Percentiles rank a stretch among this genome's conserved stretches.
Conservation (phyloP, 306 rosid genomes). For the Arachis hypogaea region DNA sequence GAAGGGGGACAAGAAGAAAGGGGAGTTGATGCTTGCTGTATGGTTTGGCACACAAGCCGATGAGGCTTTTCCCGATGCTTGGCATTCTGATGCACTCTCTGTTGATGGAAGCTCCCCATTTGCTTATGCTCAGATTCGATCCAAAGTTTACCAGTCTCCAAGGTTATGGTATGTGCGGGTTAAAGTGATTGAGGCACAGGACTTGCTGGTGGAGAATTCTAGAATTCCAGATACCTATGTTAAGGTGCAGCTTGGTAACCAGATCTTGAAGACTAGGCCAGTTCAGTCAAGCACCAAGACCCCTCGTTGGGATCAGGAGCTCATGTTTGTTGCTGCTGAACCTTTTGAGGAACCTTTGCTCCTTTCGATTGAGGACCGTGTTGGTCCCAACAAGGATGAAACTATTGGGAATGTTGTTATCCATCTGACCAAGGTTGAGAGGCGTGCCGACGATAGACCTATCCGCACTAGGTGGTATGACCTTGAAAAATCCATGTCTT, state of each 20-base stretch:
- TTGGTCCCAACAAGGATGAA: constrained; percentile 74
- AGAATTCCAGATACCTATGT: constrained; percentile 74
- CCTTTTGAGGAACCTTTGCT: constrained; percentile 84
- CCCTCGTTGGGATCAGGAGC: constrained; percentile 79
- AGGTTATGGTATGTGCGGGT: constrained; percentile 87
- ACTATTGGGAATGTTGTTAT: constrained; percentile 67
- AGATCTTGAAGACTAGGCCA: constrained; percentile 58
- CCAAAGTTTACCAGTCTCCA: constrained; percentile 93
- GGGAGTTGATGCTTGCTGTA: constrained; percentile 95
- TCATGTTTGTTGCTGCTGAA: constrained; percentile 86
- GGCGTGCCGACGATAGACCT: constrained; percentile 76
- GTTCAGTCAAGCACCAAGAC: constrained; percentile 57
- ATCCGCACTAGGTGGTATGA: constrained; percentile 62
- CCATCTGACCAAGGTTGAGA: constrained; percentile 61
- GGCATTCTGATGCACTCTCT: constrained; percentile 91
- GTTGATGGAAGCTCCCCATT: constrained; percentile 49
- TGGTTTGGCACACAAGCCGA: constrained; percentile 98
- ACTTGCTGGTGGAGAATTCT: constrained; percentile 64
- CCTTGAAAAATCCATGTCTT: constrained; percentile 70
- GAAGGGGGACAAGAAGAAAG: constrained; percentile 66
- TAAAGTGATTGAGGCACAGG: constrained; percentile 84
- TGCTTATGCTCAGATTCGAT: constrained; percentile 57
- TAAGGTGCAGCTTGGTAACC: constrained; percentile 79
- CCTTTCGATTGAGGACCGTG: constrained; percentile 72
- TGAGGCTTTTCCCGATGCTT: constrained; percentile 94